A percentile compares a stretch with the other conserved stretches of the same genome.
These are phyloP conservation scores for Coemansia sp. DNA, from an alignment of 192 early-diverging fungal species.

Conservation along the genomic window DNA sequence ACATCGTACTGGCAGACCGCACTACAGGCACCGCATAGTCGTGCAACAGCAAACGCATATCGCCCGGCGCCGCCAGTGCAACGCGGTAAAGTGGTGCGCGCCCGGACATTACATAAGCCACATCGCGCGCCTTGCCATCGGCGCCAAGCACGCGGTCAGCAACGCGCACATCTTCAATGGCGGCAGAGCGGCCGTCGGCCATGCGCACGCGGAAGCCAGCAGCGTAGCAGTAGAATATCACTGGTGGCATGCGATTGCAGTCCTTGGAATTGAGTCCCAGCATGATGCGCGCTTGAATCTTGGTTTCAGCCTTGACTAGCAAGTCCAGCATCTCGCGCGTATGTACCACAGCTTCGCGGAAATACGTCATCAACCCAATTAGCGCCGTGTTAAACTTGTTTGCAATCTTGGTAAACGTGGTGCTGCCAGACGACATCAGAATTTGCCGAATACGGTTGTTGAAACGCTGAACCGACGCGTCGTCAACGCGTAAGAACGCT, in stretches of 20 bases:
- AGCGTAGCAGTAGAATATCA: slow-evolving; percentile 73
- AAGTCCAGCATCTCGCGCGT: slow-evolving; percentile 96
- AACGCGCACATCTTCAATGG: slow-evolving; percentile 30
- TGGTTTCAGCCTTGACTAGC: slow-evolving; percentile 97
- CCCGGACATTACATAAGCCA: slow-evolving; percentile 34
- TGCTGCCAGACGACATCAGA: slow-evolving; percentile 94
- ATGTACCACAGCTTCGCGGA: slow-evolving; percentile 95
- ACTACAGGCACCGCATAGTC: slow-evolving; percentile 28
- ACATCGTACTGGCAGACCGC: slow-evolving; percentile 50
- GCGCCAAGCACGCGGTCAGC: slow-evolving; percentile 46
- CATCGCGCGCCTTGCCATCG: slow-evolving; percentile 39
- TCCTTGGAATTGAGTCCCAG: slow-evolving; percentile 99
- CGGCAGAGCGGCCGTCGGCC: slow-evolving; percentile 44
- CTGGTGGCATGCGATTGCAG: slow-evolving; percentile 95
- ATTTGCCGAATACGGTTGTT: slow-evolving; percentile 97
- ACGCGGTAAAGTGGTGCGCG: slow-evolving; percentile 41
- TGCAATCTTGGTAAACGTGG: slow-evolving; percentile 97
- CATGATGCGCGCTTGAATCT: slow-evolving; percentile 98
- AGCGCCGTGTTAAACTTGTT: slow-evolving; percentile 94
- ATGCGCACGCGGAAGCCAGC: slow-evolving; percentile 50
- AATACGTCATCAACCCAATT: slow-evolving; percentile 97
- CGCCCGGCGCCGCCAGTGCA: slow-evolving; percentile 15
- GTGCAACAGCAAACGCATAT: slow-evolving; percentile 7
- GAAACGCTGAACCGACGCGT: slow-evolving; percentile 87
- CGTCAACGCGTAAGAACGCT: slow-evolving; percentile 95